These are phyloP conservation scores for Pelargonium hybrid DNA, from an alignment of 441 rosid species.

Conservation along the genomic window DNA sequence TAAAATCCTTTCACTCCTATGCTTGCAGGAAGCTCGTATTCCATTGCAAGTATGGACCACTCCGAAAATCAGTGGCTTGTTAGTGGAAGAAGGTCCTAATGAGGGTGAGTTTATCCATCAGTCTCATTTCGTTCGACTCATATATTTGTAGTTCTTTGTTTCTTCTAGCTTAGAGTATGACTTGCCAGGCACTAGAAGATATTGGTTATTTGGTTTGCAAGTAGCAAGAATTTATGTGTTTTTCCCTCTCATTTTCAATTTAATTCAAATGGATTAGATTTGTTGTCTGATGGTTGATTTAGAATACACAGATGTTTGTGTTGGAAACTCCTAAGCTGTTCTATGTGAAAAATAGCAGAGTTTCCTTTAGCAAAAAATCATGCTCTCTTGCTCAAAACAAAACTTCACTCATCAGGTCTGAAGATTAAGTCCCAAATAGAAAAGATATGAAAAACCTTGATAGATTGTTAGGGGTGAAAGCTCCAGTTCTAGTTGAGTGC, in stretches of 20 bases:
- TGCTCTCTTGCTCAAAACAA: neutral
- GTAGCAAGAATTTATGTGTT: neutral
- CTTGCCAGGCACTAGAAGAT: neutral
- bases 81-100: constrained; percentile 55
- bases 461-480: too few species aligned
- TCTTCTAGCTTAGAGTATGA: neutral
- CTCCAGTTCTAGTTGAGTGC: too few species aligned
- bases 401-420: neutral
- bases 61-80: constrained; percentile 66
- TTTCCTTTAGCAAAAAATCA: neutral
- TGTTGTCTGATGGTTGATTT: neutral
- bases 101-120: constrained; percentile 41
- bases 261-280: neutral
- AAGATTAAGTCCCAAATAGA: neutral
- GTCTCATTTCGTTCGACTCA: neutral
- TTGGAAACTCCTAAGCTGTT: neutral
- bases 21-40: constrained; percentile 66
- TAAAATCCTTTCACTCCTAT: constrained; percentile 10
- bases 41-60: constrained; percentile 82
- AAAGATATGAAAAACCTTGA: too few species aligned
- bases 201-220: neutral
- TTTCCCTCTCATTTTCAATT: neutral
- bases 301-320: neutral
- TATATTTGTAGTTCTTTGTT: constrained; percentile 1
- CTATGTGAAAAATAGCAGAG: neutral